A percentile compares a stretch with the other conserved stretches of the same genome.
Conservation (phyloP, 331 rosid species). For the Malus hybrid region DNA sequence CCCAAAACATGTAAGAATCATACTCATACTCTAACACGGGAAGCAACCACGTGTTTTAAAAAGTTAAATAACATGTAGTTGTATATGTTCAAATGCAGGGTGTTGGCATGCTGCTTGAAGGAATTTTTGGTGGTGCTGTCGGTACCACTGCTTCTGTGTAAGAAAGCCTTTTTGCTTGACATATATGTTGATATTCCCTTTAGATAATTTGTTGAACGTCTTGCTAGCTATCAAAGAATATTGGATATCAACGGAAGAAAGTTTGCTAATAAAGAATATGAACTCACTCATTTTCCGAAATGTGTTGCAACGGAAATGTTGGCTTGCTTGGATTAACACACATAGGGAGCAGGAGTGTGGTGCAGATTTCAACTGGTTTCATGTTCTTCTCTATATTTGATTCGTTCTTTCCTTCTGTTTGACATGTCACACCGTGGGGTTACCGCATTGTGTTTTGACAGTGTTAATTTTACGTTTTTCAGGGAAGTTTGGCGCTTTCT, state of each 20-base stretch:
- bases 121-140: slow-evolving; percentile 69
- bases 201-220: not conserved
- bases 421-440: not conserved
- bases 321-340: slow-evolving; percentile 89
- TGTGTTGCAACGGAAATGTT: slow-evolving; percentile 69
- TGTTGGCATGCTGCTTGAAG: slow-evolving; percentile 67
- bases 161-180: slow-evolving; percentile 21
- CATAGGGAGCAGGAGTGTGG: slow-evolving; percentile 95
- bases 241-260: not conserved
- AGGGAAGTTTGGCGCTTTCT: slow-evolving; percentile 96
- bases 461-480: slow-evolving; percentile 21
- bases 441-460: slow-evolving; percentile 1
- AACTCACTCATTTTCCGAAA: not conserved
- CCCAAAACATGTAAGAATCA: too few relatives aligned
- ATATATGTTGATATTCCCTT: not conserved
- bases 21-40: too few relatives aligned
- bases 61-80: slow-evolving; percentile 30
- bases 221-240: not conserved
- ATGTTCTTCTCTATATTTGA: slow-evolving; percentile 97
- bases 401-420: slow-evolving; percentile 22
- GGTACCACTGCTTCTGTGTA: slow-evolving; percentile 94
- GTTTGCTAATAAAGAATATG: not conserved
- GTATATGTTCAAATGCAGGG: slow-evolving; percentile 45
- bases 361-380: slow-evolving; percentile 81
- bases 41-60: not conserved